phyloP scores from a whole-genome alignment of 345 rosid genomes.

The Citrus trifoliata region DNA sequence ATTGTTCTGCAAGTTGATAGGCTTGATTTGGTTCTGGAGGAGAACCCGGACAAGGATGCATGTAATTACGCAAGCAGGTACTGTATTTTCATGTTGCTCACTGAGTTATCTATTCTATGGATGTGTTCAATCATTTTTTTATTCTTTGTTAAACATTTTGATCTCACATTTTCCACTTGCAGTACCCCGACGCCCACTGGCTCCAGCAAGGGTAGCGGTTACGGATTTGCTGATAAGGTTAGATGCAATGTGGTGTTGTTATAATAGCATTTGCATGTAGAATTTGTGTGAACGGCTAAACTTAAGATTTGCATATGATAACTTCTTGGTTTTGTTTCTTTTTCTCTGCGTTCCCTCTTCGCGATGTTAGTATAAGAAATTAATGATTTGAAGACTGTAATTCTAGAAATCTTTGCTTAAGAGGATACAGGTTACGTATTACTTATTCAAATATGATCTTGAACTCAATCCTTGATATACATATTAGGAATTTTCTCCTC shows the following conservation, averaged over 20 bases:
- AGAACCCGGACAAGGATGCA: constrained; percentile 67
- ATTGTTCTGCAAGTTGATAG: constrained; percentile 85
- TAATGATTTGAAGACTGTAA: background rate
- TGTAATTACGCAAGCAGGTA: constrained; percentile 65
- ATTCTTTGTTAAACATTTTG: background rate
- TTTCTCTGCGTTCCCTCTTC: background rate
- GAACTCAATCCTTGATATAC: too few species aligned
- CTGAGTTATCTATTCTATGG: background rate
- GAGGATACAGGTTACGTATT: background rate
- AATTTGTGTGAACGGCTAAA: background rate
- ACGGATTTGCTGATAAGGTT: constrained; percentile 99
- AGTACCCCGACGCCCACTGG: constrained; percentile 58
- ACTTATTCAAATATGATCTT: background rate
- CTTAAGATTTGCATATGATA: background rate
- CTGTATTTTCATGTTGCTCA: background rate
- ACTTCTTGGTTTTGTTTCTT: background rate
- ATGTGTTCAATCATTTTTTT: background rate
- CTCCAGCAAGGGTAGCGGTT: constrained; percentile 76
- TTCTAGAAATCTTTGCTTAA: background rate
- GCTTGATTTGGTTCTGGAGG: constrained; percentile 97
- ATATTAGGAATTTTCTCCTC: background rate
- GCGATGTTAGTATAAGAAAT: background rate
- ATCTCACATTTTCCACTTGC: constrained; percentile 21
- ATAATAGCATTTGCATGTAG: background rate
- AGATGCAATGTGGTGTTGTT: constrained; percentile 19